phyloP scores from a whole-genome alignment of 2,329 filamentous ascomycete species.

The Ceratocystis albifundus region DNA sequence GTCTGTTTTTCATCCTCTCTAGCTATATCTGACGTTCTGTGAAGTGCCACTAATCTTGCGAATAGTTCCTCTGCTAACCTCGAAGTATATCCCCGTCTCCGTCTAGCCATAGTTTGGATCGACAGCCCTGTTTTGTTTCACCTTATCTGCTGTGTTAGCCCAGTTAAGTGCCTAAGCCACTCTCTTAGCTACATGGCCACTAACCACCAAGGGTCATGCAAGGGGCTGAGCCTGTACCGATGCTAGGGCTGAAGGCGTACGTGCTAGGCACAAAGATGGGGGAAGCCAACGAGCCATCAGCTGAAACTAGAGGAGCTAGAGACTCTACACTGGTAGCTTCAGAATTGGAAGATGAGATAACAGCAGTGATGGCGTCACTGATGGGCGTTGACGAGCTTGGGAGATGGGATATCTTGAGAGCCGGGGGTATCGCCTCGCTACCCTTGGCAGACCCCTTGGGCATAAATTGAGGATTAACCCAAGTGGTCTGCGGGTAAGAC shows the following conservation, averaged over 20 bases:
- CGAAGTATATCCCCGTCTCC: too few species aligned
- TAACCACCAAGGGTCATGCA: not conserved
- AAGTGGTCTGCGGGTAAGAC: not conserved
- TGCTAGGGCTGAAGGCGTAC: not conserved
- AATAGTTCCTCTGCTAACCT: too few species aligned
- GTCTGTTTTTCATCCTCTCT: too few species aligned
- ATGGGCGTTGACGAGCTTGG: conserved; percentile 3
- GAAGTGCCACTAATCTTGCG: too few species aligned
- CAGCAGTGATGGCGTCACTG: not conserved
- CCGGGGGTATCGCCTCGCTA: not conserved
- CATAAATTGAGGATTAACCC: not conserved
- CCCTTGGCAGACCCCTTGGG: not conserved
- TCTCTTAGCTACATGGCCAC: not conserved
- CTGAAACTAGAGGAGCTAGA: not conserved
- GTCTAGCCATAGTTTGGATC: not conserved
- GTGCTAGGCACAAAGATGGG: not conserved
- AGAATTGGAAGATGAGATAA: not conserved
- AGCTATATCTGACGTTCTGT: too few species aligned
- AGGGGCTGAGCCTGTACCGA: not conserved
- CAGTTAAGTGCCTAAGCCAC: not conserved
- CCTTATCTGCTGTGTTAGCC: not conserved
- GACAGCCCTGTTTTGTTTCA: not conserved
- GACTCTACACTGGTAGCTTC: not conserved
- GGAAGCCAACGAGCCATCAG: not conserved
- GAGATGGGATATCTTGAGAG: not conserved